Evolutionary conservation across 78 protist species (phyloP).

Genomic region (Dictyostelium discoideum): dicty_2.7 NC_007088.5:2602001-2602500

Average conservation of each 20-base stretch:
- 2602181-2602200: not conserved
- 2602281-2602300: not conserved
- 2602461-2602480: not conserved
- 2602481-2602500: not conserved
- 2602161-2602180: too few species aligned
- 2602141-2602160: not conserved
- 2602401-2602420: not conserved
- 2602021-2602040: not conserved
- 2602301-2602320: not conserved
- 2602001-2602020: not conserved
- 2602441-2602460: not conserved
- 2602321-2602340: not conserved
- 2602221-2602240: not conserved
- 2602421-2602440: not conserved
- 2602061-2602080: not conserved
- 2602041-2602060: not conserved
- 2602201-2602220: not conserved
- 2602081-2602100: not conserved
- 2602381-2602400: not conserved
- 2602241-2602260: not conserved
- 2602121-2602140: not conserved
- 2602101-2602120: not conserved
- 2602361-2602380: not conserved
- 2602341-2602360: not conserved
- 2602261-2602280: not conserved